Conservation (phyloP, 208 protist genomes). For the Trichomonas gallinae region DNA sequence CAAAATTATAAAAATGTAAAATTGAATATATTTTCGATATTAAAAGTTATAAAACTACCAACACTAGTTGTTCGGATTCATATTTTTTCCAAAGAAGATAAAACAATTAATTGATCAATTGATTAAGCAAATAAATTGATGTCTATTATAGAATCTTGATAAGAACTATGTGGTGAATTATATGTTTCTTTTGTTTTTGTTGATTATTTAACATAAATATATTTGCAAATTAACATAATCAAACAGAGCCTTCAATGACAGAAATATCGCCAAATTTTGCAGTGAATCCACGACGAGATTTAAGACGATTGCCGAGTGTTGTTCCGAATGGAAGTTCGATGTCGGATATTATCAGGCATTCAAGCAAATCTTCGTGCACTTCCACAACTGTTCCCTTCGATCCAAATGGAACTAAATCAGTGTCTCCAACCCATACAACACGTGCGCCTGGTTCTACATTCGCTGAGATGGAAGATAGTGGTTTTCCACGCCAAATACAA, state of each 20-base stretch:
- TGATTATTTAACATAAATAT: no score
- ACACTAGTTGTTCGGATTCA: no score
- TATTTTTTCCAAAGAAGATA: no score
- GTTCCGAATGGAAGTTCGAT: not conserved
- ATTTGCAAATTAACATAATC: not conserved
- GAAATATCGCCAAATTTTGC: not conserved
- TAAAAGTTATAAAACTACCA: no score
- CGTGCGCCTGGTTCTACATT: not conserved
- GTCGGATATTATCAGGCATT: not conserved
- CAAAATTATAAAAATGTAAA: no score
- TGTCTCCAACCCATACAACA: not conserved
- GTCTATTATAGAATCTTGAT: no score
- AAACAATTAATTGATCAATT: no score
- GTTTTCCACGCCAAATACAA: not conserved
- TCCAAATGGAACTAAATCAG: not conserved
- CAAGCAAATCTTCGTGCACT: not conserved
- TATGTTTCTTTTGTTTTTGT: no score
- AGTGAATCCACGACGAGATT: not conserved
- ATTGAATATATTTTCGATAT: no score
- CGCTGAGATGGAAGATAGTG: not conserved
- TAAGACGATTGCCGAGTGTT: not conserved
- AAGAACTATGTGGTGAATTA: no score
- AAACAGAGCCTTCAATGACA: not conserved
- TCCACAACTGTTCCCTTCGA: not conserved
- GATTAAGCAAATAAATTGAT: no score